phyloP scores from a whole-genome alignment of 2,329 filamentous ascomycete species.

The Arthroderma sp. region DNA sequence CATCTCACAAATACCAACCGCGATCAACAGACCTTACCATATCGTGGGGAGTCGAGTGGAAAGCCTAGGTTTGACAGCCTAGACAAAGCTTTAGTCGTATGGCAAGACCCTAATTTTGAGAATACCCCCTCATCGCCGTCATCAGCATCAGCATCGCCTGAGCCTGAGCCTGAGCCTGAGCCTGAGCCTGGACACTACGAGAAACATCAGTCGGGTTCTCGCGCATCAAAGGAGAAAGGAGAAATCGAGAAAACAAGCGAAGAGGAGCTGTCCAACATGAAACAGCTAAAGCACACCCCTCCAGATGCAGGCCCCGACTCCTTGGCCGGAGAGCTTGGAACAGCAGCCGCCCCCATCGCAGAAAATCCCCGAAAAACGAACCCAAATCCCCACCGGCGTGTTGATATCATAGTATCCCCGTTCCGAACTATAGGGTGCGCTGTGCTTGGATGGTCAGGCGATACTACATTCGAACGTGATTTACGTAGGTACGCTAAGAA shows the following conservation, averaged over 20 bases:
- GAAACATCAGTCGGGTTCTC: neutral
- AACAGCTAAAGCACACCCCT: neutral
- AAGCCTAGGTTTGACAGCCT: slow-evolving; percentile 68
- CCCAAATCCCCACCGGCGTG: slow-evolving; percentile 64
- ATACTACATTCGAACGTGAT: slow-evolving; percentile 81
- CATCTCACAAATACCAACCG: slow-evolving; percentile 59
- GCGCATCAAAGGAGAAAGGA: neutral
- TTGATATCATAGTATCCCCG: slow-evolving; percentile 82
- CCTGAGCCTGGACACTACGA: neutral
- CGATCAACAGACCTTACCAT: slow-evolving; percentile 53
- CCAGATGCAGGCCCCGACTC: neutral
- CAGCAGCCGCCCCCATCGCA: neutral
- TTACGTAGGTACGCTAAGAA: slow-evolving; percentile 67
- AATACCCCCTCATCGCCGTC: neutral
- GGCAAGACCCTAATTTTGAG: slow-evolving; percentile 56
- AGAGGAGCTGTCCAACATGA: neutral
- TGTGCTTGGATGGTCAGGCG: slow-evolving; percentile 76
- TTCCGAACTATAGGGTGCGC: slow-evolving; percentile 86
- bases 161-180: neutral
- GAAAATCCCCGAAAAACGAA: slow-evolving; percentile 34
- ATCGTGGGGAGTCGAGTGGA: slow-evolving; percentile 36
- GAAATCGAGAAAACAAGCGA: neutral
- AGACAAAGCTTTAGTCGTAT: slow-evolving; percentile 86
- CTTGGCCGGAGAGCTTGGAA: neutral
- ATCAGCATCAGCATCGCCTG: neutral